phyloP scores from a whole-genome alignment of 2,329 filamentous ascomycete species.

The Diaporthe capsici region DNA sequence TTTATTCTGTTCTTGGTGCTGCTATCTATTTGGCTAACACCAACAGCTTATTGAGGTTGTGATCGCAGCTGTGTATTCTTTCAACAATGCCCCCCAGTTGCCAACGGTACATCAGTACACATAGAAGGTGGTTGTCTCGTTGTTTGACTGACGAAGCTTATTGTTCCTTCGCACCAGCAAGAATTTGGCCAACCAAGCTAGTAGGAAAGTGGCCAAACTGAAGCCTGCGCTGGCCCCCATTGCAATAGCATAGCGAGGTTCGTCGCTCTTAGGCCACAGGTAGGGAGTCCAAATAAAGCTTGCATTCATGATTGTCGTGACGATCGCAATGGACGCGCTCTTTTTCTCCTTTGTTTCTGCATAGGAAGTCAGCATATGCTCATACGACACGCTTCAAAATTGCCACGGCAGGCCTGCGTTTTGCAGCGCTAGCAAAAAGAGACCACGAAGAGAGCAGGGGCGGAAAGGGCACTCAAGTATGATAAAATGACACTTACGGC shows the following conservation, averaged over 20 bases:
- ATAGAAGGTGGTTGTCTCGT: conserved; percentile 25
- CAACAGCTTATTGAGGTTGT: not conserved
- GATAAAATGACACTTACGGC: not conserved
- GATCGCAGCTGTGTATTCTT: not conserved
- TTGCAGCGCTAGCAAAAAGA: not conserved
- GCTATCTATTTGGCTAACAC: not conserved
- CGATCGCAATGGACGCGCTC: conserved; percentile 22
- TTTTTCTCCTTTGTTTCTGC: conserved; percentile 35
- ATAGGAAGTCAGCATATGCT: not conserved
- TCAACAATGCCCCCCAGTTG: not conserved
- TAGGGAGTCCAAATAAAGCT: conserved; percentile 39
- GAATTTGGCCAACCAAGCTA: conserved; percentile 28
- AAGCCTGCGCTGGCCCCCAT: conserved; percentile 36
- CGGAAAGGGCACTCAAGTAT: not conserved
- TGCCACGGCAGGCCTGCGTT: not conserved
- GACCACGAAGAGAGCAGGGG: not conserved
- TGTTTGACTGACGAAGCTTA: conserved; percentile 25
- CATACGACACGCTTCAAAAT: not conserved
- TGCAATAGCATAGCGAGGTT: conserved; percentile 31
- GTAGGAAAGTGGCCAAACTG: conserved; percentile 22
- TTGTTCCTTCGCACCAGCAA: conserved; percentile 28
- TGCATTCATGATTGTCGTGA: conserved; percentile 35
- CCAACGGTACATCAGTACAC: not conserved
- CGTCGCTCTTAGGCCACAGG: conserved; percentile 35
- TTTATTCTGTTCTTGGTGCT: not conserved